Evolutionary conservation across 495 filamentous ascomycete genomes (phyloP), one percentile per base, ranked within the genome.

Genomic region (Durotheca rogersii): DNA sequence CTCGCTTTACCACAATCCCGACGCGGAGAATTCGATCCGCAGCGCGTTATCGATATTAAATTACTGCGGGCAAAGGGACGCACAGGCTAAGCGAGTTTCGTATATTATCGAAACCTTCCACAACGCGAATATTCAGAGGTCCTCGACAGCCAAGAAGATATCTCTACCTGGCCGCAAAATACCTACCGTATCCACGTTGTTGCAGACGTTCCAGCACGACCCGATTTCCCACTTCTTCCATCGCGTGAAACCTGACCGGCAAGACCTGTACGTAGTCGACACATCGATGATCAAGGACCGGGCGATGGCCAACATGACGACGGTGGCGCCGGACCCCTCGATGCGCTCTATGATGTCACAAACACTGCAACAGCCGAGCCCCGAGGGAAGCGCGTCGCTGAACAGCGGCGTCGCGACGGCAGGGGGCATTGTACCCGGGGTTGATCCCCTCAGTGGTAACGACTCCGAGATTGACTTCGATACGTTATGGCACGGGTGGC

Each of bases 71-170:
- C 72, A 81, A 7, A 75, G 69, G 33, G 84, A 89, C 58, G 79
- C 80, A 4, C 83, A 87, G 64, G 84, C 84, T 11, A 73, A 72
- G 17, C 78, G 83, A 25, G 78, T 84, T 30, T 71, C 72, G n/a
- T 81, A 82, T 25, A 85, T 88, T 40, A 68, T 88, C 32, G 75
- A 75, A 29, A 77, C 76, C 34, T 87, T 88, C 51, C 71, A 78
- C 7, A 67, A 69, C 17, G 82, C 62, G 14, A 65, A 62, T 27
- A 42, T 51, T 6, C 10, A 53, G 11, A 41, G 47, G 18, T 12
- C 42, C 2, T 16, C 48, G 5, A 45, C 53, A 6, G 40, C 44
- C 0, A 58, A 46, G 40, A 55, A 51, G 4, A 34, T 60, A 23
- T 42, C 47, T 41, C 36, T 65, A 7, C 56, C 62, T 2, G 59